Conservation (phyloP, 768 basidiomycete species). For the Paxillus rubicundulus region DNA sequence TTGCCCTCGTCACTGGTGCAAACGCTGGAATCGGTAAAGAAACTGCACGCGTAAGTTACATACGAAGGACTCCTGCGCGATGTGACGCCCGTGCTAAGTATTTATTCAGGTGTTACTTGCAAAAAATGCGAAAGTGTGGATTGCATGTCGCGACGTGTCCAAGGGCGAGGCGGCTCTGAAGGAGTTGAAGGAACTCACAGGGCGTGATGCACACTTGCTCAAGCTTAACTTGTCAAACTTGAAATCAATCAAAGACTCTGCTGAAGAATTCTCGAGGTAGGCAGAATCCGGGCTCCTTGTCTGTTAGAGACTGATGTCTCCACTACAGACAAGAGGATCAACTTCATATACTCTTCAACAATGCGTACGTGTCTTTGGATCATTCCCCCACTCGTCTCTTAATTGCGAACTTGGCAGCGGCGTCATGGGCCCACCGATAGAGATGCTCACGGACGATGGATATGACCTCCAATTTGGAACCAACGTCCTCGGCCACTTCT, state of each 20-base stretch:
- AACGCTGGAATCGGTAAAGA: slow-evolving; percentile 22
- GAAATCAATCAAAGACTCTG: slow-evolving; percentile 27
- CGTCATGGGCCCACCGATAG: slow-evolving; percentile 23
- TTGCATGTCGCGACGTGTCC: slow-evolving; percentile 40
- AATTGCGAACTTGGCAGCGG: slow-evolving; percentile 10
- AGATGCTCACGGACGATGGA: slow-evolving; percentile 20
- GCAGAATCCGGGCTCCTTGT: background rate
- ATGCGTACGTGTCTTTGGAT: slow-evolving; percentile 19
- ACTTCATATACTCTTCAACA: slow-evolving; percentile 26
- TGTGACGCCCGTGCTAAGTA: too few relatives aligned
- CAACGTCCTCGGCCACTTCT: slow-evolving; percentile 24
- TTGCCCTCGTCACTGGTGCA: slow-evolving; percentile 19
- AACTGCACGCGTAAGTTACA: slow-evolving; percentile 4
- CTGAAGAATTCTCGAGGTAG: slow-evolving; percentile 30
- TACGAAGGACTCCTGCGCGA: too few relatives aligned
- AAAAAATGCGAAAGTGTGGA: slow-evolving; percentile 46
- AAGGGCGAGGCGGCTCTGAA: slow-evolving; percentile 40
- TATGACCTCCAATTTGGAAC: slow-evolving; percentile 38
- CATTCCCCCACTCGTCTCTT: background rate
- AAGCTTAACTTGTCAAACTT: slow-evolving; percentile 35
- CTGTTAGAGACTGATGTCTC: background rate
- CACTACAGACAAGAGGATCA: slow-evolving; percentile 12
- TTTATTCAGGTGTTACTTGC: background rate
- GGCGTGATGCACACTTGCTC: slow-evolving; percentile 26
- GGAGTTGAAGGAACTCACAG: slow-evolving; percentile 39